Conservation (phyloP, 2,329 filamentous ascomycete genomes). For the Massarina eburnea region DNA sequence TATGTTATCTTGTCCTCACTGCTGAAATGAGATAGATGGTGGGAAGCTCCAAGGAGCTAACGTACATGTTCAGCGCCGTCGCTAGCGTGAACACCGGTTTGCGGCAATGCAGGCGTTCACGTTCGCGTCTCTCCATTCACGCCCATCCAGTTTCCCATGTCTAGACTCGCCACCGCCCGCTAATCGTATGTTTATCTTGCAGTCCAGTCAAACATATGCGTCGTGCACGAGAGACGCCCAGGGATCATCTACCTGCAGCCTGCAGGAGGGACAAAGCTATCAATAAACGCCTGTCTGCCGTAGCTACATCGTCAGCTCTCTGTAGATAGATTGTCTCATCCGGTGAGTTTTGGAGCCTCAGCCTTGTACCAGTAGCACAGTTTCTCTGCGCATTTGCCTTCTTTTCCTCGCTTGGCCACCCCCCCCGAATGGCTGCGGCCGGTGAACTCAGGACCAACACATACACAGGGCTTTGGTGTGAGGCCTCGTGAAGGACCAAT, state of each 20-base stretch:
- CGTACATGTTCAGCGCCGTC: not conserved
- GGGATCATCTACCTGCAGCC: constrained; percentile 5
- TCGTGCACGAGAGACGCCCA: constrained; percentile 1
- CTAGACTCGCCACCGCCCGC: constrained; percentile 4
- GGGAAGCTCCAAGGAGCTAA: not conserved
- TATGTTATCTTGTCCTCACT: not conserved
- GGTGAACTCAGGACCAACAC: constrained; percentile 13
- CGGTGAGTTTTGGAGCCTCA: constrained; percentile 9
- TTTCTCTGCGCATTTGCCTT: constrained; percentile 11
- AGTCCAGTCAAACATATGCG: not conserved
- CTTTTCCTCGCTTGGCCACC: constrained; percentile 3
- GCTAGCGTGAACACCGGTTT: constrained; percentile 9
- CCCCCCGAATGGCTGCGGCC: constrained; percentile 9
- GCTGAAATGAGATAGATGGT: not conserved
- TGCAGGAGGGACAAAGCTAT: constrained; percentile 7
- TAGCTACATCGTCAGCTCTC: constrained; percentile 6
- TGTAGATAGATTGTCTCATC: constrained; percentile 3
- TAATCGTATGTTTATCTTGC: constrained; percentile 7
- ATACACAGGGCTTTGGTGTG: constrained; percentile 14
- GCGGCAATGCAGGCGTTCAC: constrained; percentile 1
- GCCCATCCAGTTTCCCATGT: not conserved
- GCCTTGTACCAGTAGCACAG: not conserved
- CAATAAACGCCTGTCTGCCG: not conserved
- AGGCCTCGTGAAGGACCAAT: constrained; percentile 9
- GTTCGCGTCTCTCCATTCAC: not conserved